These are phyloP conservation scores for Phytophthora constricta DNA, from an alignment of 352 stramenopile species.

Conservation along the genomic window DNA sequence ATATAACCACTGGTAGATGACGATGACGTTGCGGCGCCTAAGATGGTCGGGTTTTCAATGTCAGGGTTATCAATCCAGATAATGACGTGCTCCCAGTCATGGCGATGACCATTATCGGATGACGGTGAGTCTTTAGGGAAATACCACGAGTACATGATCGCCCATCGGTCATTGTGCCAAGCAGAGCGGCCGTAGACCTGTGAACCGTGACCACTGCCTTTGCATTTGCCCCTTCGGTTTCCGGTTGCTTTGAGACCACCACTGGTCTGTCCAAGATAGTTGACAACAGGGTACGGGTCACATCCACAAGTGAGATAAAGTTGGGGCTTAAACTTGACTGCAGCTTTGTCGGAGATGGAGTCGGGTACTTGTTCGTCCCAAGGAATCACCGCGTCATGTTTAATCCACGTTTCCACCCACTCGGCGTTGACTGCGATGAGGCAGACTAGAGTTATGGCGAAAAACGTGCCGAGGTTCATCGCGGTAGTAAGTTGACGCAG, in stretches of 20 bases:
- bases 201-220: not conserved
- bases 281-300: conserved; percentile 1
- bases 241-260: not conserved
- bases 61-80: conserved; percentile 8
- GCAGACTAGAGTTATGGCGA: too few species aligned
- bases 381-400: too few species aligned
- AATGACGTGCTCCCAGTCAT: conserved; percentile 4
- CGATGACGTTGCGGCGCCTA: not conserved
- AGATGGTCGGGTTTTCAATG: not conserved
- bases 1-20: not conserved
- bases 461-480: too few species aligned
- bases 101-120: not conserved
- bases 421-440: too few species aligned
- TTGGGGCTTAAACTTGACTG: too few species aligned
- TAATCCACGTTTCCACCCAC: too few species aligned
- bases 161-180: not conserved
- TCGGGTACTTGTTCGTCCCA: too few species aligned
- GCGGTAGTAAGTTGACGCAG: too few species aligned
- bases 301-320: not conserved
- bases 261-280: not conserved
- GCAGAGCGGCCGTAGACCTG: conserved; percentile 1
- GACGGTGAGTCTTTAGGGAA: conserved; percentile 5
- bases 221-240: not conserved
- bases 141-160: conserved; percentile 10
- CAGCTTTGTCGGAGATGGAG: too few species aligned